Conservation (phyloP, 1,284 basidiomycete species). For the Apiotrichum gamsii region DNA sequence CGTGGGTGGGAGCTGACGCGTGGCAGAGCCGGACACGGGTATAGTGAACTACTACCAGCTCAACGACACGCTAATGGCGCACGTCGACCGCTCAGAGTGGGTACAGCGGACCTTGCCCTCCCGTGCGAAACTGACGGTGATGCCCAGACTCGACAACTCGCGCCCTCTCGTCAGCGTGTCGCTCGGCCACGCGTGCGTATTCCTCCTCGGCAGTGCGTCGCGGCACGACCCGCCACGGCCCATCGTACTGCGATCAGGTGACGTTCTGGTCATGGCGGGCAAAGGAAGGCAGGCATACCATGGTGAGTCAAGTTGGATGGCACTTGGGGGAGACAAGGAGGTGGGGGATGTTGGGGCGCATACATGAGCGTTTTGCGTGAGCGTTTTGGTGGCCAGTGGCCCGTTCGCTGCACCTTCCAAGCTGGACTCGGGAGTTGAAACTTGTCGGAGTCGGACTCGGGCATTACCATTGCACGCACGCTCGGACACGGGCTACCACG, state of each 20-base stretch:
- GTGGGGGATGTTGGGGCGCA: too few species aligned
- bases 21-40: slow-evolving; percentile 67
- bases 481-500: too few species aligned
- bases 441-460: too few species aligned
- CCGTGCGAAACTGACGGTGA: not conserved
- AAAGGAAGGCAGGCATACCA: slow-evolving; percentile 76
- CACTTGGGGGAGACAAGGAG: too few species aligned
- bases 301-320: slow-evolving; percentile 49
- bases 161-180: slow-evolving; percentile 83
- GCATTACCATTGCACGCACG: too few species aligned
- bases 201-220: slow-evolving; percentile 77
- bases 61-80: slow-evolving; percentile 83
- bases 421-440: too few species aligned
- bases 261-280: slow-evolving; percentile 87
- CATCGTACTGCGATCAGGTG: slow-evolving; percentile 76
- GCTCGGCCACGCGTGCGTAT: slow-evolving; percentile 79
- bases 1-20: not conserved
- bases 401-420: too few species aligned
- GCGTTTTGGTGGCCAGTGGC: too few species aligned
- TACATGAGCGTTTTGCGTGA: too few species aligned
- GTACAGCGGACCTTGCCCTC: slow-evolving; percentile 10
- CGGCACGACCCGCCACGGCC: slow-evolving; percentile 69
- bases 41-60: slow-evolving; percentile 87
- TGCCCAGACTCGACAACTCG: slow-evolving; percentile 56
- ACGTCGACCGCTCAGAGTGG: slow-evolving; percentile 82